Conservation (phyloP, 495 filamentous ascomycete genomes). For the Staphylotrichum longicolle region DNA sequence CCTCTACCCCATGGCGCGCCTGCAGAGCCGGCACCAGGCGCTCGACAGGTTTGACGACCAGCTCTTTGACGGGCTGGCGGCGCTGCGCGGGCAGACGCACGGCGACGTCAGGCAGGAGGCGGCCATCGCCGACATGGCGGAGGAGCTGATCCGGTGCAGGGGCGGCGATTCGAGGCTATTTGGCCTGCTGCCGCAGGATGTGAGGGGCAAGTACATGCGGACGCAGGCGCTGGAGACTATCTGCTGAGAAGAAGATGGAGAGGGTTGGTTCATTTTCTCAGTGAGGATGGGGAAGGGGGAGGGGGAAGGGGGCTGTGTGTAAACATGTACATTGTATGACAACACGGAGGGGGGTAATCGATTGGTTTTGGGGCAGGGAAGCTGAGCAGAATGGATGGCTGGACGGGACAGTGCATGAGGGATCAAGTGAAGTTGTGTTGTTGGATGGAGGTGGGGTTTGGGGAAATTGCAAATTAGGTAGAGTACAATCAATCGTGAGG, state of each 20-base stretch:
- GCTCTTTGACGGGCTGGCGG: conserved; percentile 61
- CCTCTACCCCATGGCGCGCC: conserved; percentile 67
- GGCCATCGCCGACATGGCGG: conserved; percentile 76
- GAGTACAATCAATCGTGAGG: background rate
- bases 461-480: background rate
- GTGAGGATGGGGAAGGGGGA: background rate
- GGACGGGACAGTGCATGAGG: too few species aligned
- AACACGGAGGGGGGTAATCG: background rate
- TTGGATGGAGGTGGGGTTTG: too few species aligned
- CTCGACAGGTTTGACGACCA: conserved; percentile 52
- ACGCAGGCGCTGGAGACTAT: conserved; percentile 29
- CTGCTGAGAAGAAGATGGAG: conserved; percentile 8
- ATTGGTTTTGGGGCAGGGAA: background rate
- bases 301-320: background rate
- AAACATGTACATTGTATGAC: background rate
- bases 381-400: background rate
- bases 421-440: too few species aligned
- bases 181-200: conserved; percentile 33
- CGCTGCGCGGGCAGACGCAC: conserved; percentile 57
- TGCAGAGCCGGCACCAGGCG: conserved; percentile 37
- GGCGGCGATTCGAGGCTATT: conserved; percentile 30
- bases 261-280: background rate
- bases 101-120: conserved; percentile 52
- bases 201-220: conserved; percentile 31
- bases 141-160: conserved; percentile 38